Evolutionary conservation across 257 asterid genomes (phyloP).

Genomic region (Nicotiana attenuata): DNA sequence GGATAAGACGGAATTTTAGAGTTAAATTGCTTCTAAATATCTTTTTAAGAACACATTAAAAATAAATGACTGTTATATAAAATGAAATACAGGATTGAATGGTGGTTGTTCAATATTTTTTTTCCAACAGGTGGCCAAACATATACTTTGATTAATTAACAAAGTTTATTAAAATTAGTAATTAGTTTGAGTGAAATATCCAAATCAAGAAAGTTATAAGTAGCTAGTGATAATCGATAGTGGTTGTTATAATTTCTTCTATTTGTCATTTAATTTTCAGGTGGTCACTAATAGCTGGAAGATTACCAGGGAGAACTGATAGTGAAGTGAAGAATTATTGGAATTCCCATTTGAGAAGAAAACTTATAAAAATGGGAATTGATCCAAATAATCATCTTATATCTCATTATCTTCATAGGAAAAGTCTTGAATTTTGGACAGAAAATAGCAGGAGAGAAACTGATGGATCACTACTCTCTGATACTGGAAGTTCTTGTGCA

Average conservation of each 20-base stretch:
- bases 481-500: constrained; percentile 12
- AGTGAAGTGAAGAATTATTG: constrained; percentile 29
- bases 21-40: no score
- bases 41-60: no score
- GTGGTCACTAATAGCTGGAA: constrained; percentile 24
- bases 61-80: no score
- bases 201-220: not conserved
- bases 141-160: not conserved
- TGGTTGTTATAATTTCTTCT: not conserved
- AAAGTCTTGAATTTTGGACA: not conserved
- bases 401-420: not conserved
- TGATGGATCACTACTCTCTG: not conserved
- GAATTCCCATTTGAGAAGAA: constrained; percentile 23
- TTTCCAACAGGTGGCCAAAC: not conserved
- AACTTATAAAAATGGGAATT: constrained; percentile 22
- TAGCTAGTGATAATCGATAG: not conserved
- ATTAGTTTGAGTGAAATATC: not conserved
- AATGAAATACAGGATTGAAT: no score
- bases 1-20: no score
- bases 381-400: constrained; percentile 18
- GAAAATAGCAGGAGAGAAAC: not conserved
- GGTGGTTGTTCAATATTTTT: not conserved
- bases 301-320: constrained; percentile 22
- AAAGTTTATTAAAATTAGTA: not conserved
- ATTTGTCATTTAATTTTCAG: not conserved